Base-by-base conservation (phyloP, 2,329 filamentous ascomycete species). In the Sporothrix brunneoviolacea region DNA sequence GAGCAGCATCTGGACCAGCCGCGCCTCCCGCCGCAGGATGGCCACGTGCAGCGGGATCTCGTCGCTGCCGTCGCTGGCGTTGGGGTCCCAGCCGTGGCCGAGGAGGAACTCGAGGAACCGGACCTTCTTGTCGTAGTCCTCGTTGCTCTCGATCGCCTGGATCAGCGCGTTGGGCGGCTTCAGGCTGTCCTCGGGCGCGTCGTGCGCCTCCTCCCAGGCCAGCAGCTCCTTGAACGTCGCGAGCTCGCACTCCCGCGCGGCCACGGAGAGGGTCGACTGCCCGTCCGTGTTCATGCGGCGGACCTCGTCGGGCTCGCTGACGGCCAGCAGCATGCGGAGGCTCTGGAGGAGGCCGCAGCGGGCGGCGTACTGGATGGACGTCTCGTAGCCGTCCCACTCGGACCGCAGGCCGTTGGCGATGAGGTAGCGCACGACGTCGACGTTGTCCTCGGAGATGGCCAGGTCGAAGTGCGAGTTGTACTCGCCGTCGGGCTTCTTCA, bases 281-380 rank as follows among this genome's bases (percentile, higher is more conserved):
- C 5, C 13, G 8, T 27, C 7, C 3, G 4, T 4, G 30, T 30
- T 30, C 19, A 42, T 37, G 4, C 50, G 50, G 3, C n/a, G 19
- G 22, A 52, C 30, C 4, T 52, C 24, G 15, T 35, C 38, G 21
- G 15, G 4, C 7, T n/a, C 32, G 30, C 7, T 30, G 19, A 28
- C 37, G 3, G 19, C 16, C 13, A 45, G 37, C 21, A 52, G 38
- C 36, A 48, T 1, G 5, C 43, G 37, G 4, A 52, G 50, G 10
- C 19, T 19, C 5, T n/a, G 5, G 4, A 46, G n/a, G 13, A 30
- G 13, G 10, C 44, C 44, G 12, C 28, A 24, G 3, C 50, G 37
- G 8, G 43, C 30, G 4, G 50, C 50, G 18, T 42, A 52, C 5
- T 52, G 50, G 30, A 52, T 52, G 21, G 50, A 48, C 16, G 42